Evolutionary conservation across 2,329 filamentous ascomycete species (phyloP).

Genomic region (Trichoderma sp.): DNA sequence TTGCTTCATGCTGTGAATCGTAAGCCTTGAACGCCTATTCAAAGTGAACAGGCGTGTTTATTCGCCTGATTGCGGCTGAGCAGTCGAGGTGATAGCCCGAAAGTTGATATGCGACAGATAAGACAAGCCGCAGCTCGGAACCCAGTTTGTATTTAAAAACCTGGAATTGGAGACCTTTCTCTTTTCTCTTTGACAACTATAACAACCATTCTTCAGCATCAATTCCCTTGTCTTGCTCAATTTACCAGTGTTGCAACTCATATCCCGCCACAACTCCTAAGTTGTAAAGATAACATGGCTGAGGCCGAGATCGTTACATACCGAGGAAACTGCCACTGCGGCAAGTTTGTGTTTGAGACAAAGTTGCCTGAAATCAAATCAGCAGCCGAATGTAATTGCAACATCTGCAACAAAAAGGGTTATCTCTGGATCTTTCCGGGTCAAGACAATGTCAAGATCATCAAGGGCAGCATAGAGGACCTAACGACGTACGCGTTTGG

Average conservation of each 20-base stretch:
- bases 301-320: conserved; percentile 38
- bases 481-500: conserved; percentile 47
- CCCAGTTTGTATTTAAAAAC: neutral
- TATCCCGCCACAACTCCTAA: neutral
- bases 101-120: neutral
- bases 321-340: conserved; percentile 58
- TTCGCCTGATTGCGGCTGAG: neutral
- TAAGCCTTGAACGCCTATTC: neutral
- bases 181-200: neutral
- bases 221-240: neutral
- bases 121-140: neutral
- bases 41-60: neutral
- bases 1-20: neutral
- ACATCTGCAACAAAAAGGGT: conserved; percentile 56
- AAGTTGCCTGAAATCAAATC: conserved; percentile 56
- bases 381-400: conserved; percentile 62
- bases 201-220: neutral
- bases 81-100: neutral
- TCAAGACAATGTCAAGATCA: conserved; percentile 38
- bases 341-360: conserved; percentile 50
- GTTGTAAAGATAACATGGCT: conserved; percentile 1
- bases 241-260: neutral
- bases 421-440: conserved; percentile 40
- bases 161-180: neutral
- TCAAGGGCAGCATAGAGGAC: conserved; percentile 43